Base-by-base conservation (phyloP, 2,329 filamentous ascomycete species). In the Aspergillus fumigatiaffinis region DNA sequence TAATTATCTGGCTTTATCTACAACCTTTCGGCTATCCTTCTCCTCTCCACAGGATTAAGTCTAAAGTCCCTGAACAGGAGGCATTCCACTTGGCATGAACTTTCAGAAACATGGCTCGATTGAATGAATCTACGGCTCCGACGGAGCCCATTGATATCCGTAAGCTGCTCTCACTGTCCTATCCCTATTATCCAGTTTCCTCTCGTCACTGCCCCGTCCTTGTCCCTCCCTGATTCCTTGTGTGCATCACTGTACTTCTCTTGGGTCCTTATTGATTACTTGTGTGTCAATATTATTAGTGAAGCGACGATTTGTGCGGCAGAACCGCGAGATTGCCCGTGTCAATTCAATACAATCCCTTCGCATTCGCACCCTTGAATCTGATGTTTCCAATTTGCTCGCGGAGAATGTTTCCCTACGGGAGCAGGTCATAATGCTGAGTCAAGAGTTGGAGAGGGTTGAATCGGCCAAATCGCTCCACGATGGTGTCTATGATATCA, bases 291-390 rank as follows among this genome's bases (percentile, higher is more conserved):
- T 6, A 17, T 26, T 6, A 17, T 26, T 60, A 86, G 84, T 87
- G 53, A 88, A 87, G 75, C 78, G 85, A 59, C 77, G 84, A 62
- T 87, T 87, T 67, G 78, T 87, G 61, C 77, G 85, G 55, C 85
- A 88, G 69, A 88, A 88, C 68, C 83, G 85, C 63, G 85, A 88
- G 68, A 83, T 88, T 57, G 84, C 85, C 57, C 80, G 83, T 62
- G 83, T 79, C 59, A 87, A 88, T 67, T 87, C 85, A 6, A 80
- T 80, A 55, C 85, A 88, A 69, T 86, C 84, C 3, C 76, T 87
- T 51, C 84, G 84, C 50, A 87, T 88, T 58, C 83, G 85, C 57
- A 82, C 77, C 55, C 78, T 88, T 52, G 85, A 88, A 68, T 77
- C 79, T n/a, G 85, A 88, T 66, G 78, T 84, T 42, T 81, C 83